Conservation (phyloP, 140 eudicot species). For the Senecio squalidus region DNA sequence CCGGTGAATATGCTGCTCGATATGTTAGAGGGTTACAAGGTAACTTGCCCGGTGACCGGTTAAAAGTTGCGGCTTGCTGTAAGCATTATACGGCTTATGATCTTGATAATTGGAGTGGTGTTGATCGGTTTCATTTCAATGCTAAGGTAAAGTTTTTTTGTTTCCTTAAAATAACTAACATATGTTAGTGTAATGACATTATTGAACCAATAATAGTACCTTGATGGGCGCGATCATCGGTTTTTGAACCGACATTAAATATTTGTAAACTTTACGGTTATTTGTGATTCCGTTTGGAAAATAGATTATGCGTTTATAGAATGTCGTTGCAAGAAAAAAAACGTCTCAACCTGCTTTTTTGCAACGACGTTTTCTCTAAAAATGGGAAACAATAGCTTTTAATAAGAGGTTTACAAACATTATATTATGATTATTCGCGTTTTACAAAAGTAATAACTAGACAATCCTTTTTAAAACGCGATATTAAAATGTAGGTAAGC, state of each 20-base stretch:
- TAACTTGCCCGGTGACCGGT: slow-evolving; percentile 36
- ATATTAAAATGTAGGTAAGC: slow-evolving; percentile 47
- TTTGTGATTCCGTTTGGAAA: too few relatives aligned
- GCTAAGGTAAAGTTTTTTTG: slow-evolving; percentile 40
- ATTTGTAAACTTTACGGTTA: too few relatives aligned
- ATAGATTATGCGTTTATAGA: too few relatives aligned
- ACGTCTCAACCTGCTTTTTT: too few relatives aligned
- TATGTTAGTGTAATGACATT: slow-evolving; percentile 8
- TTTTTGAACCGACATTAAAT: not conserved
- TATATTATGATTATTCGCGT: too few relatives aligned
- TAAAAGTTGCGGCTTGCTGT: slow-evolving; percentile 71
- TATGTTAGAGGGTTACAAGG: slow-evolving; percentile 66
- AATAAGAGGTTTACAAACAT: too few relatives aligned
- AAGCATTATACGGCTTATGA: slow-evolving; percentile 68
- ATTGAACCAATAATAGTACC: not conserved
- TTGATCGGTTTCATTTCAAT: slow-evolving; percentile 61
- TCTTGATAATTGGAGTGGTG: slow-evolving; percentile 67
- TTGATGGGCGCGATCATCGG: not conserved
- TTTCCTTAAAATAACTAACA: not conserved
- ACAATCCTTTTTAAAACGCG: too few relatives aligned
- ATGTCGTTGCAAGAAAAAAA: too few relatives aligned
- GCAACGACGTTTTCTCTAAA: too few relatives aligned
- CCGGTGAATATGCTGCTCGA: slow-evolving; percentile 54
- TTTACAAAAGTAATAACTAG: too few relatives aligned
- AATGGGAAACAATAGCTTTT: too few relatives aligned